Evolutionary conservation across 2,329 filamentous ascomycete genomes (phyloP).

Genomic region (Aspergillus brasiliensis): DNA sequence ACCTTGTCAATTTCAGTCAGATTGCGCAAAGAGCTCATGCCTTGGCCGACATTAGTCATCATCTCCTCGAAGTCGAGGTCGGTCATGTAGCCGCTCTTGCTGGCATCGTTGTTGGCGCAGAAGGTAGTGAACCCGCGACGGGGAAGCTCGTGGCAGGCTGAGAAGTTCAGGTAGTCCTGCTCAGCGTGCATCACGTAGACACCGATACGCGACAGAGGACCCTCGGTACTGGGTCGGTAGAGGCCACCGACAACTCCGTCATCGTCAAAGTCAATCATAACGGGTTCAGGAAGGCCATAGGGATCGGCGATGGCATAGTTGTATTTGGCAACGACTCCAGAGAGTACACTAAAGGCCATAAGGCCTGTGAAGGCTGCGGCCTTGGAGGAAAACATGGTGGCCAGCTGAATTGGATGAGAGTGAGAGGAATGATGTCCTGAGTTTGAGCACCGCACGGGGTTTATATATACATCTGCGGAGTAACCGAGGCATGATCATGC

Average conservation of each 20-base stretch:
- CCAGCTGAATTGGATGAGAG: not conserved
- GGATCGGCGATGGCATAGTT: not conserved
- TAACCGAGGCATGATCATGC: not conserved
- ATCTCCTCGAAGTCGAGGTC: not conserved
- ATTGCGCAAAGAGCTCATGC: conserved; percentile 1
- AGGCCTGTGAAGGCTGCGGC: not conserved
- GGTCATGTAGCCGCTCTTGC: not conserved
- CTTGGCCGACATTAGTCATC: not conserved
- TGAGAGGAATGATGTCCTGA: not conserved
- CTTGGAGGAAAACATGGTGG: not conserved
- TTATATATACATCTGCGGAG: not conserved
- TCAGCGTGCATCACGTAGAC: conserved; percentile 2
- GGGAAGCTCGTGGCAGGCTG: not conserved
- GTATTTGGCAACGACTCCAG: not conserved
- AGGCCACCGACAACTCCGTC: not conserved
- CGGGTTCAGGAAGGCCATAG: not conserved
- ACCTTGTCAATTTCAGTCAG: not conserved
- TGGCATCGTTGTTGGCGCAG: conserved; percentile 1
- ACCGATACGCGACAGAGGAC: not conserved
- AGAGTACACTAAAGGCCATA: not conserved
- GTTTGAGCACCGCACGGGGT: not conserved
- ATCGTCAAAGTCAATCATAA: not conserved
- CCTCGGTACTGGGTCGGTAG: not conserved
- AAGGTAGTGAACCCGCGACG: not conserved
- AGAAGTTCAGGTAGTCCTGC: conserved; percentile 2